Base-by-base conservation (phyloP, 331 rosid species). In the Acacia concinna region DNA sequence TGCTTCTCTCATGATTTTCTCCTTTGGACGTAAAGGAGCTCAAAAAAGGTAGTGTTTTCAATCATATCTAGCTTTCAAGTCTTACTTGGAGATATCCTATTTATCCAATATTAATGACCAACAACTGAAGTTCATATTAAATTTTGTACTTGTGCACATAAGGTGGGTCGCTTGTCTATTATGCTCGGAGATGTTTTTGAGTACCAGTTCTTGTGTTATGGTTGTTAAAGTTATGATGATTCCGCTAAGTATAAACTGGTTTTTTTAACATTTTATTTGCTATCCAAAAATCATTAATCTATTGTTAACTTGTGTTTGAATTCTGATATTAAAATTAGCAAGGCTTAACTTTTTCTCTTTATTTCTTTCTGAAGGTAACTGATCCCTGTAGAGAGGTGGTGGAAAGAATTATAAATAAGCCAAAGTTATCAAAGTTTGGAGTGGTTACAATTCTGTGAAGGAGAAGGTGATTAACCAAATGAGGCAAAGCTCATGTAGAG, bases 1-100 rank as follows among this genome's bases (percentile, higher is more conserved):
- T 21, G 85, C 79, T 34, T 79, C 96, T 54, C 62, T 87, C 11
- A 81, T 81, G 34, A 75, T 82, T 68, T 35, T 87, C 46, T 83
- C 81, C n/a, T 56, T 88, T 34, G 74, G 70, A 73, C 79, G 54
- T 34, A 72, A 83, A 57, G 83, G 89, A 83, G n/a, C 82, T 4
- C 83, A 59, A 80, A 88, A 75, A 81, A 80, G 73, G 79, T 84
- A 78, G 23, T 31, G 11, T 23, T 43, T 44, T 66, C 70, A 70
- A 14, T 40, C 51, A 25, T 41, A 28, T 76, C 7, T 66, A 25
- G 32, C 72, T 71, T 62, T 41, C 43, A 32, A 47, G 65, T 40
- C 23, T 71, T 73, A 37, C 59, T 59, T 30, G 41, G 38, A 62
- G 23, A 62, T 47, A 18, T 52, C 56, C 8, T 80, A 46, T 44